Evolutionary conservation across 2,329 filamentous ascomycete species (phyloP), one percentile per base, ranked within the genome.

Genomic region (Diaporthe caulivora): DNA sequence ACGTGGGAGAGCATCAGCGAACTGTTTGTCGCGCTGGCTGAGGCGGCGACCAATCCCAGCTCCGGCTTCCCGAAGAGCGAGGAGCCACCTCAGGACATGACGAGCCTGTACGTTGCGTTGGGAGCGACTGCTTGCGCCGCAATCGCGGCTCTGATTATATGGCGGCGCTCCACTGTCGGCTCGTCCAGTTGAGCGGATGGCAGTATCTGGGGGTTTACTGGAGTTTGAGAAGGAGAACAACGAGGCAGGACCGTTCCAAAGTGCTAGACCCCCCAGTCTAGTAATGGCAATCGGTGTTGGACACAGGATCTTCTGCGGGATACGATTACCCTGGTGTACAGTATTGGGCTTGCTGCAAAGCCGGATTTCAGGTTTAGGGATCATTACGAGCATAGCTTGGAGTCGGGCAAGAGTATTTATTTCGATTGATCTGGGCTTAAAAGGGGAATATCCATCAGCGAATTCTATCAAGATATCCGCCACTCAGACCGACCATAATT

Each of bases 1-100:
- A 97, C 93, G 9, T 99, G 97, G 97, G 92, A 90, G 79, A 97
- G 94, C 79, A 98, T 98, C 77, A 93, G 93, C 76, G 97, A 99
- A 83, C 89, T 98, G 47, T 99, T 98, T 83, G 95, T 98, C 31
- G 92, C 90, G 47, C 89, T 98, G 72, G 97, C 97, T 9, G 97
- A 98, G 83, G 93, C 94, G 53, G 96, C 96, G 8, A 97, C 95
- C 57, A 95, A 95, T 79, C 97, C 97, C 0, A 95, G 92, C 78
- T 93, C 92, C 0, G 96, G 93, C 0, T 98, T 97, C 79, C 96
- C 97, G 0, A 97, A 95, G 83, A 94, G 90, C 70, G 95, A 98
- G 76, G 95, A 98, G 78, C 95, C 97, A 70, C 89, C 91, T 1
- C 91, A 93, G 6, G 96, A 98, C 82, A 90, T 94, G 78, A 95